Percentiles rank a stretch among this genome's conserved stretches.
Evolutionary conservation across 345 rosid genomes (phyloP).

Genomic region (Salix brachista): DNA sequence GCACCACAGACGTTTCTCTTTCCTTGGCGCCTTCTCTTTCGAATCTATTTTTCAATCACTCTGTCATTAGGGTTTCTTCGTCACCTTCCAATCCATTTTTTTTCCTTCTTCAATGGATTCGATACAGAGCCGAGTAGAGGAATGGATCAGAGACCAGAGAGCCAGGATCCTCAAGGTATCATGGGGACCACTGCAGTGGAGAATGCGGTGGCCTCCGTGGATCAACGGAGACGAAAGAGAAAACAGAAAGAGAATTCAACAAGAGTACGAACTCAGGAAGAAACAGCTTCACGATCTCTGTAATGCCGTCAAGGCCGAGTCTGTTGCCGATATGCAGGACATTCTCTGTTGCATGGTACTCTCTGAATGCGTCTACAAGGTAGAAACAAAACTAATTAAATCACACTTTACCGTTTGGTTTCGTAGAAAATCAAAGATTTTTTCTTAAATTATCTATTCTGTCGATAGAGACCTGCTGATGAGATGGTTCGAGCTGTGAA

Average conservation of each 20-base stretch:
- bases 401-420: neutral
- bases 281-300: constrained; percentile 79
- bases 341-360: constrained; percentile 96
- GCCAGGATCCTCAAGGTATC: constrained; percentile 62
- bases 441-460: neutral
- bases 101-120: constrained; percentile 38
- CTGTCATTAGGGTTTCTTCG: too few relatives aligned
- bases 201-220: constrained; percentile 82
- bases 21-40: neutral
- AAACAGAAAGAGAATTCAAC: constrained; percentile 60
- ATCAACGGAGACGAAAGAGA: constrained; percentile 36
- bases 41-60: too few relatives aligned
- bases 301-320: constrained; percentile 69
- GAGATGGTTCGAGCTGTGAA: constrained; percentile 91
- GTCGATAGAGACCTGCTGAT: constrained; percentile 64
- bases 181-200: constrained; percentile 84
- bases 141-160: constrained; percentile 91
- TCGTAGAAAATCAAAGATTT: neutral
- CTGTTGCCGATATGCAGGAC: constrained; percentile 78
- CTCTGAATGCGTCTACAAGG: constrained; percentile 95
- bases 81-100: neutral
- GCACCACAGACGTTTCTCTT: neutral
- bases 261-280: constrained; percentile 67
- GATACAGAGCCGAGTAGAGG: constrained; percentile 65
- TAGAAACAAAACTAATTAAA: neutral